phyloP scores from a whole-genome alignment of 148 eudicot species.

The Tetragonia tetragonoides region DNA sequence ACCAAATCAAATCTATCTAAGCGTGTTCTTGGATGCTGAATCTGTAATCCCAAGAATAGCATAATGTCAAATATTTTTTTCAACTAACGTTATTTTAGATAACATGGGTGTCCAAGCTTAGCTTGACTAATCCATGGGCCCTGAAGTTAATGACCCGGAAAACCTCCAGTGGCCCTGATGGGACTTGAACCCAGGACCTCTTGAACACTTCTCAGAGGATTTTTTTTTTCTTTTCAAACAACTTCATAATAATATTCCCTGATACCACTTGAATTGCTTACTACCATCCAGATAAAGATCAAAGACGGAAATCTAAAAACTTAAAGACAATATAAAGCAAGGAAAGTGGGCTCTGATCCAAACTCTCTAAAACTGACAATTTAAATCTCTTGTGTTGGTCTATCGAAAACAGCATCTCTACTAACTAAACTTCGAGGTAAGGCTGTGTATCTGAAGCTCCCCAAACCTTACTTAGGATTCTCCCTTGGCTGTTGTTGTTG shows the following conservation, averaged over 20 bases:
- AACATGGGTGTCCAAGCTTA: background rate
- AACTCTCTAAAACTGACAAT: background rate
- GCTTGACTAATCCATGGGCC: background rate
- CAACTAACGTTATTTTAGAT: background rate
- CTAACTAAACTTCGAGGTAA: no score
- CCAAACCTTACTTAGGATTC: no score
- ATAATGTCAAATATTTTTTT: slow-evolving; percentile 10
- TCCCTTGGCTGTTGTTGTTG: no score
- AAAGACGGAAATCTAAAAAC: background rate
- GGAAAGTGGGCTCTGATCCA: background rate
- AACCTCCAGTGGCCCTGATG: no score
- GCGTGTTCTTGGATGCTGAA: slow-evolving; percentile 90
- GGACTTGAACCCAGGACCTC: no score
- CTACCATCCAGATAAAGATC: background rate
- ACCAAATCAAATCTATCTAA: slow-evolving; percentile 93
- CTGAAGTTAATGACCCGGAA: no score
- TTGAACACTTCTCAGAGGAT: no score
- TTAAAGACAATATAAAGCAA: background rate
- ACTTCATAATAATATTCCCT: no score
- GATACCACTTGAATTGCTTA: no score
- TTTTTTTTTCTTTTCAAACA: no score
- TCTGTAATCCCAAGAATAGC: slow-evolving; percentile 49
- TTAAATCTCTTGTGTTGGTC: background rate
- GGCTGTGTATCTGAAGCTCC: no score
- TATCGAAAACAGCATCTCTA: no score